Base-by-base conservation (phyloP, 2,329 filamentous ascomycete species). In the Beauveria australis region DNA sequence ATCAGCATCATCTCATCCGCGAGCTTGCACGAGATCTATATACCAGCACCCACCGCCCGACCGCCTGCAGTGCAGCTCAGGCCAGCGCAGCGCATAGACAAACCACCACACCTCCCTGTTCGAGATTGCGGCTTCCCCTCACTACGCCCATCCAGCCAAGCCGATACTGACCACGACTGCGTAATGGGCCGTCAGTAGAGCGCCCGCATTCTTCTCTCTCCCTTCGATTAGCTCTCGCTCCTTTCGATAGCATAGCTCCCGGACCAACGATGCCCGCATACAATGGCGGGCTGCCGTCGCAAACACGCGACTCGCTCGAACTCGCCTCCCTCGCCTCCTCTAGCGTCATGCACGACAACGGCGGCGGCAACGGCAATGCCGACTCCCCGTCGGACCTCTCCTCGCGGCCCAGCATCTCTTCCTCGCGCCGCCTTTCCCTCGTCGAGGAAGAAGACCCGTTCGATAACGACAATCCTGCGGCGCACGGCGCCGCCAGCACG, bases 291-390 rank as follows among this genome's bases (percentile, higher is more conserved):
- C 73, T 77, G 61, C 76, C 76, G 65, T 72, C 75, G 65, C 75
- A 77, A 64, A 74, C 85, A 63, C 90, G 94, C 77, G 94, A 99
- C 81, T 97, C 93, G 52, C 86, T 99, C 70, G 94, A 99, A 79
- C 88, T 99, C 62, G 94, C 92, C 63, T 97, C 92, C 58, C 86
- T 99, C 65, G 94, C 93, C 63, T 96, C 91, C 64, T 92, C 89
- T 43, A 91, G 89, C 67, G 70, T 74, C 48, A 59, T 67, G 58
- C 69, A 74, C 61, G 83, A 83, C 53, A 82, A 81, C 64, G 84
- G 82, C 19, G 81, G 53, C 53, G 41, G 33, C 30, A 44, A 9
- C 44, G 81, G 22, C 12, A 30, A n/a, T 28, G 24, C 24, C 37
- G 22, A 18, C 54, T 48, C 48, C 16, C 41, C 77, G 53, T 81